Percentiles rank a stretch among this genome's conserved stretches.
Evolutionary conservation across 495 filamentous ascomycete species (phyloP).

Genomic region (Aspergillus cavernicola): DNA sequence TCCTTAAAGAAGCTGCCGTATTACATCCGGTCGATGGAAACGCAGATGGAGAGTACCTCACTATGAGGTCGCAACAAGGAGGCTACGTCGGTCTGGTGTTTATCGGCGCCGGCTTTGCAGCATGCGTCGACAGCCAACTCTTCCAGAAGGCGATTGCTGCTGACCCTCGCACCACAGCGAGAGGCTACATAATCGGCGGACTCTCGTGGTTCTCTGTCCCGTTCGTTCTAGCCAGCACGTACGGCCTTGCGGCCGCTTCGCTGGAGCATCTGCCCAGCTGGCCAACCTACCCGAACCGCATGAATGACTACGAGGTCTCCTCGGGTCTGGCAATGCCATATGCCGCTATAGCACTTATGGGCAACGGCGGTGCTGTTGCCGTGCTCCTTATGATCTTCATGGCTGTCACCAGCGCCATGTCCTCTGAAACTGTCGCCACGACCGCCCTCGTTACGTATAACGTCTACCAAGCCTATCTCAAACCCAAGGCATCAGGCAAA

Average conservation of each 20-base stretch:
- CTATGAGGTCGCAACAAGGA: conserved; percentile 15
- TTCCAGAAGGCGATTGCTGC: too few species aligned
- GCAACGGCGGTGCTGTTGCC: conserved; percentile 28
- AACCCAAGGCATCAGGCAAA: conserved; percentile 18
- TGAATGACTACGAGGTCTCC: conserved; percentile 22
- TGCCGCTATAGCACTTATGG: conserved; percentile 22
- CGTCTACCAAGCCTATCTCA: conserved; percentile 36
- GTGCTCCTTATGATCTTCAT: conserved; percentile 32
- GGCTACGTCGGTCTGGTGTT: conserved; percentile 37
- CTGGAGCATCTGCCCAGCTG: conserved; percentile 42
- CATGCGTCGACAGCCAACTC: conserved; percentile 45
- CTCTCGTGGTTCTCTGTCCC: conserved; percentile 27
- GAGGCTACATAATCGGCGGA: neutral
- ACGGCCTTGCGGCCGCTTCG: conserved; percentile 46
- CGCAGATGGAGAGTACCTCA: conserved; percentile 48
- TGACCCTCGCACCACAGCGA: too few species aligned
- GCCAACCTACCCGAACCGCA: conserved; percentile 47
- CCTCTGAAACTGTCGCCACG: conserved; percentile 29
- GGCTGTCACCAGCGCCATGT: conserved; percentile 28
- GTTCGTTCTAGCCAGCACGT: conserved; percentile 44
- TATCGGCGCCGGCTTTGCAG: conserved; percentile 30
- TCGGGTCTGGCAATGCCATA: conserved; percentile 27
- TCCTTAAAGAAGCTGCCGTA: conserved; percentile 41
- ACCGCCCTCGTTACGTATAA: conserved; percentile 32
- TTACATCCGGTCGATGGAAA: conserved; percentile 46